A percentile compares a stretch with the other conserved stretches of the same genome.
Conservation (phyloP, 1,139 yeast species). For the Geotrichum armillariae region DNA sequence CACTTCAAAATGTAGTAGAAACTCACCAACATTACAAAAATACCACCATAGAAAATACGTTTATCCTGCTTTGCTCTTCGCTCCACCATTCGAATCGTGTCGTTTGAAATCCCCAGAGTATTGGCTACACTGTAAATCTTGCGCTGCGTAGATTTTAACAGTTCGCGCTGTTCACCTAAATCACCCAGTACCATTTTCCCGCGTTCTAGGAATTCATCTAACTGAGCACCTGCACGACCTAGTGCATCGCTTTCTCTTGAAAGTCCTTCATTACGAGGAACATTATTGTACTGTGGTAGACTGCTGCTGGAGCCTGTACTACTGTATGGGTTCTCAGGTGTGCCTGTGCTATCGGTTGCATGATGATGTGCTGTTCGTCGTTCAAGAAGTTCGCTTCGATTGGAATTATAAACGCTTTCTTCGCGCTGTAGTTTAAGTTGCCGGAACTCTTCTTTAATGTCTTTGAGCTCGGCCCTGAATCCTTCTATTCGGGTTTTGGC, state of each 20-base stretch:
- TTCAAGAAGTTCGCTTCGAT: conserved; percentile 62
- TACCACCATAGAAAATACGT: conserved; percentile 80
- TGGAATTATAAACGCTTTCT: conserved; percentile 47
- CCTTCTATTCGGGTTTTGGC: conserved; percentile 62
- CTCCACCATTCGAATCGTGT: conserved; percentile 80
- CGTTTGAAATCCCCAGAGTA: conserved; percentile 84
- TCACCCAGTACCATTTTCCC: conserved; percentile 87
- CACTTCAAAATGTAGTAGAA: conserved; percentile 71
- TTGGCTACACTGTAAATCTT: conserved; percentile 67
- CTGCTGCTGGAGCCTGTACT: conserved; percentile 11
- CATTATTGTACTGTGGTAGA: conserved; percentile 23
- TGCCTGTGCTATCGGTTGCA: conserved; percentile 14
- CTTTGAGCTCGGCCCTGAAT: conserved; percentile 60
- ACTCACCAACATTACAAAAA: conserved; percentile 58
- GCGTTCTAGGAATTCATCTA: conserved; percentile 88
- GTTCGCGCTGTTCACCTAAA: conserved; percentile 78
- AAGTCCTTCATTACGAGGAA: conserved; percentile 58
- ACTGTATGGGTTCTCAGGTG: conserved; percentile 64
- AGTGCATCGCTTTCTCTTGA: conserved; percentile 66
- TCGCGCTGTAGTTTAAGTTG: conserved; percentile 66
- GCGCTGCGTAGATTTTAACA: conserved; percentile 61
- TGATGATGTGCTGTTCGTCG: conserved; percentile 41
- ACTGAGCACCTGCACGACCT: conserved; percentile 70
- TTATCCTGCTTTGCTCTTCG: conserved; percentile 87
- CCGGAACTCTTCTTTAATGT: conserved; percentile 59